These are phyloP conservation scores for Limtongia smithiae DNA, from an alignment of 805 yeast species.

Conservation along the genomic window DNA sequence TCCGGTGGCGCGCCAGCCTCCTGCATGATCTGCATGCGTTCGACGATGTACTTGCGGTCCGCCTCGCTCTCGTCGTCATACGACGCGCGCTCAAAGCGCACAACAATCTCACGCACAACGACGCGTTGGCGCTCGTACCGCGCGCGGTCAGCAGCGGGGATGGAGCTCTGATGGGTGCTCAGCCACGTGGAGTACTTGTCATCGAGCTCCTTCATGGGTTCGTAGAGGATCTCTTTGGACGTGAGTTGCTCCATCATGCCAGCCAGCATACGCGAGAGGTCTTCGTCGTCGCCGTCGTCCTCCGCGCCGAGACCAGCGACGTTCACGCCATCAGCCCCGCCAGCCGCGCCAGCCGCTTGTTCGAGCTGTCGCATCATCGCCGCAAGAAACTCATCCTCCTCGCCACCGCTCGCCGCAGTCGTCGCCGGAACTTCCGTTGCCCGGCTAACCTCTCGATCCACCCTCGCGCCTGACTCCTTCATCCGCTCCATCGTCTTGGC, in stretches of 20 bases:
- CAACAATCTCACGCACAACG: conserved; percentile 58
- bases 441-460: conserved; percentile 55
- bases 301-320: conserved; percentile 38
- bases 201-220: conserved; percentile 79
- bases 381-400: conserved; percentile 51
- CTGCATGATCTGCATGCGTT: conserved; percentile 58
- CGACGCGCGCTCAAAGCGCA: conserved; percentile 59
- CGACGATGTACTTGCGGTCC: conserved; percentile 51
- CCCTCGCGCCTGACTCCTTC: conserved; percentile 67
- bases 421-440: neutral
- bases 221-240: conserved; percentile 79
- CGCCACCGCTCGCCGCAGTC: conserved; percentile 25
- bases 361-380: conserved; percentile 63
- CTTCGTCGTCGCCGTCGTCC: conserved; percentile 50
- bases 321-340: conserved; percentile 42
- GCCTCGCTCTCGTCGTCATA: conserved; percentile 51
- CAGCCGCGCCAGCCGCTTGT: conserved; percentile 37
- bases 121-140: conserved; percentile 61
- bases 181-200: conserved; percentile 72
- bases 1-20: conserved; percentile 77
- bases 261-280: conserved; percentile 58
- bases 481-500: conserved; percentile 75
- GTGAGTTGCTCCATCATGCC: conserved; percentile 80
- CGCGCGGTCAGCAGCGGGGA: conserved; percentile 47
- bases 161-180: conserved; percentile 46